Evolutionary conservation across 2,329 filamentous ascomycete genomes (phyloP).

Genomic region (Pezicula rhizophila): DNA sequence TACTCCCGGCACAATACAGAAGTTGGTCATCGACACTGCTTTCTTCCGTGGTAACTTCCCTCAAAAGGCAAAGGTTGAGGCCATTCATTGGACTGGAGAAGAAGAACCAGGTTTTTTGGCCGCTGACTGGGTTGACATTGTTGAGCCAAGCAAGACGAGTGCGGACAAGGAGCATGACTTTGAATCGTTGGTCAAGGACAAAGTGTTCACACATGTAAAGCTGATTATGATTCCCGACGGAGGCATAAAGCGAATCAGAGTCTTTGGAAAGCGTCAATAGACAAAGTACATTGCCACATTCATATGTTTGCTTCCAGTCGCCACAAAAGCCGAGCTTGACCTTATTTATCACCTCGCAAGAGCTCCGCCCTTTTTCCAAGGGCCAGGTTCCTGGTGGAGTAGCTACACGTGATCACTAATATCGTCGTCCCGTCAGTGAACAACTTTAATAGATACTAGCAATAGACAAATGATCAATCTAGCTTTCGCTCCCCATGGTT

Average conservation of each 20-base stretch:
- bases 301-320: not conserved
- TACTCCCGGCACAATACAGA: constrained; percentile 56
- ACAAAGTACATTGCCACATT: not conserved
- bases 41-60: constrained; percentile 83
- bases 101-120: constrained; percentile 51
- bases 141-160: constrained; percentile 61
- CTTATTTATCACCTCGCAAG: not conserved
- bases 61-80: constrained; percentile 65
- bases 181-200: constrained; percentile 46
- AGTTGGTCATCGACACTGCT: constrained; percentile 71
- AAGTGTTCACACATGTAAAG: constrained; percentile 75
- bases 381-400: no score
- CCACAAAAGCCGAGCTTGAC: not conserved
- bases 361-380: no score
- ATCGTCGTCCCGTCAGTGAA: no score
- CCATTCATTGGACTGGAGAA: constrained; percentile 46
- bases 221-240: constrained; percentile 84
- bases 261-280: constrained; percentile 57
- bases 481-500: no score
- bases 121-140: constrained; percentile 58
- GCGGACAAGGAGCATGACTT: constrained; percentile 70
- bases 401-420: no score
- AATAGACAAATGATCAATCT: no score
- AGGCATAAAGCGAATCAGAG: constrained; percentile 79
- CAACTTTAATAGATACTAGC: no score